These are phyloP conservation scores for Entonaema liquescens DNA, from an alignment of 495 filamentous ascomycete species.

Conservation along the genomic window DNA sequence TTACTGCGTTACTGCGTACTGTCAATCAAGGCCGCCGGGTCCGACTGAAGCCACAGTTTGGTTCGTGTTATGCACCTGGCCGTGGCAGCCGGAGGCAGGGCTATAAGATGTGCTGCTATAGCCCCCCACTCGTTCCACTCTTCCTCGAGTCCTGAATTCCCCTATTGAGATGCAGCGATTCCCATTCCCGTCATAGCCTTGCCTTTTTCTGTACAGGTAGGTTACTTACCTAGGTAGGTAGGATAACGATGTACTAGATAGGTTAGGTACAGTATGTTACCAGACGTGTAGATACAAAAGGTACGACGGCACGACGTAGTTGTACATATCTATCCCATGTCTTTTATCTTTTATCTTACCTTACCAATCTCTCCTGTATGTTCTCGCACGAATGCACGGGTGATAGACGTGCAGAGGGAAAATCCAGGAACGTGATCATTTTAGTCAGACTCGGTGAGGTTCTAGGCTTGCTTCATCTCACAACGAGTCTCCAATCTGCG, in stretches of 20 bases:
- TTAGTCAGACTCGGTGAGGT: constrained; percentile 34
- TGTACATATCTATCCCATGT: constrained; percentile 30
- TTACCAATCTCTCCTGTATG: constrained; percentile 18
- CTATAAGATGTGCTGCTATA: constrained; percentile 49
- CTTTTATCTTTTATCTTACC: neutral
- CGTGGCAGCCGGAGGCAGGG: constrained; percentile 44
- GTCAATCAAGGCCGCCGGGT: constrained; percentile 38
- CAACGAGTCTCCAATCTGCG: constrained; percentile 20
- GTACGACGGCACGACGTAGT: constrained; percentile 13
- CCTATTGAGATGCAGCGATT: constrained; percentile 35
- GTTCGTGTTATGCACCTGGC: constrained; percentile 47
- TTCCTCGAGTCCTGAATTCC: constrained; percentile 33
- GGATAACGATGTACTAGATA: constrained; percentile 9
- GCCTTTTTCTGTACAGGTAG: constrained; percentile 31
- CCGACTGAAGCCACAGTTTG: constrained; percentile 41
- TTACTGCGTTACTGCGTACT: constrained; percentile 26
- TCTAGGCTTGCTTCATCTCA: constrained; percentile 32
- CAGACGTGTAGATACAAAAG: constrained; percentile 15
- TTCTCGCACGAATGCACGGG: constrained; percentile 30
- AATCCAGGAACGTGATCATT: constrained; percentile 40
- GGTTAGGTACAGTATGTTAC: neutral
- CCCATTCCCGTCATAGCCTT: constrained; percentile 35
- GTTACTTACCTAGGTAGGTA: constrained; percentile 30
- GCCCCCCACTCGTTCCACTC: constrained; percentile 28
- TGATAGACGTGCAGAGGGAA: constrained; percentile 31